Conservation (phyloP, 306 rosid species). For the Sicyos baderoa region DNA sequence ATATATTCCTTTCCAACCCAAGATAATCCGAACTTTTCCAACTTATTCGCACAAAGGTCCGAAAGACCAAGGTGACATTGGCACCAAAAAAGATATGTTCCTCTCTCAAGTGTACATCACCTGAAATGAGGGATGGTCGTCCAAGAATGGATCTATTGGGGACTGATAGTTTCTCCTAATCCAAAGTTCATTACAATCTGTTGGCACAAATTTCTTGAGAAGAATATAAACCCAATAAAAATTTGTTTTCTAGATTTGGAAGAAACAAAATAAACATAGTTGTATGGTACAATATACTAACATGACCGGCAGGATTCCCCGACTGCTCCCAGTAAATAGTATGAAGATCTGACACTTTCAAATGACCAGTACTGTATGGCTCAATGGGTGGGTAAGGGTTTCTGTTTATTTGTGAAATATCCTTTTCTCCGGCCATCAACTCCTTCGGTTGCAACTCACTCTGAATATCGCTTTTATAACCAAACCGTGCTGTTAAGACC, state of each 20-base stretch:
- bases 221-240: not conserved
- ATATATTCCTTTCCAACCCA: not conserved
- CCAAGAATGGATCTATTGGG: not conserved
- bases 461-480: conserved; percentile 33
- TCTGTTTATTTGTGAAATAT: conserved; percentile 32
- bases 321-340: conserved; percentile 89
- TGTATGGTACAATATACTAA: conserved; percentile 32
- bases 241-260: not conserved
- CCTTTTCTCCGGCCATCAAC: conserved; percentile 53
- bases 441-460: conserved; percentile 25
- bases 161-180: not conserved
- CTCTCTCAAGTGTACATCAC: not conserved
- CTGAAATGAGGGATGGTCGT: not conserved
- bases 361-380: conserved; percentile 51
- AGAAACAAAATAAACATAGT: not conserved
- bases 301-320: conserved; percentile 78
- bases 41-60: not conserved
- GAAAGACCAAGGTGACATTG: not conserved
- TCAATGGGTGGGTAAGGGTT: conserved; percentile 52
- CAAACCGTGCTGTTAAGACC: conserved; percentile 28
- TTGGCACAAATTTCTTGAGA: not conserved
- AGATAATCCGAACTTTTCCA: not conserved
- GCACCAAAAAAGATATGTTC: not conserved
- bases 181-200: not conserved
- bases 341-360: conserved; percentile 78